Base-by-base conservation (phyloP, 306 rosid species). In the Prunus mume region DNA sequence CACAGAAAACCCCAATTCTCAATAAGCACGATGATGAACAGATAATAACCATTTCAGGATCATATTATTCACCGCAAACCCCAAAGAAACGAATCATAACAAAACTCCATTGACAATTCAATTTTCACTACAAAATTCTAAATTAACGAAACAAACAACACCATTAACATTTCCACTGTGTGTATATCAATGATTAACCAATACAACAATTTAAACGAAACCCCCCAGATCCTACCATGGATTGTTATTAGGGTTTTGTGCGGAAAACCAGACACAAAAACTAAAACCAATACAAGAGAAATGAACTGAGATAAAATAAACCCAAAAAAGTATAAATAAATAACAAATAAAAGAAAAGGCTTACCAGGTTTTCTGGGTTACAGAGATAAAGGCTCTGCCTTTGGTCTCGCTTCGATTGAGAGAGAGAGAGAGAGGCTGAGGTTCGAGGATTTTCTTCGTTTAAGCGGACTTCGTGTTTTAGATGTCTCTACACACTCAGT, bases 241-340 rank as follows among this genome's bases (percentile, higher is more conserved):
- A 46, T 69, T 76, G 19, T 76, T 19, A 66, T 65, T 79, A 89
- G 93, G 90, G 93, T 78, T 85, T 85, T 68, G 45, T 50, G 24
- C 2, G 64, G 27, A 55, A 45, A 28, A 15, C 1, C 13, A 14
- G 1, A 13, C 0, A 71, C 50, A 30, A 50, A 30, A 9, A 30
- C 20, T 11, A n/a, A 52, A 54, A 32, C 0, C 75, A 30, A 49
- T 25, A 10, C 68, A 9, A 41, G 20, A 38, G 1, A 56, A 13
- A 38, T 12, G 3, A 28, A 62, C 30, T 30, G 34, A 47, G 30
- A 50, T 51, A 9, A 11, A 72, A 38, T 25, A 28, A 46, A 12
- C 76, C 1, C 43, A 20, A 38, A 34, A 12, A 18, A 6, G 82
- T 30, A 38, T 5, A 3, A 19, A 34, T 0, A 54, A 73, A 71